Evolutionary conservation across 2,329 filamentous ascomycete genomes (phyloP).

Genomic region (Fusarium sp.): DNA sequence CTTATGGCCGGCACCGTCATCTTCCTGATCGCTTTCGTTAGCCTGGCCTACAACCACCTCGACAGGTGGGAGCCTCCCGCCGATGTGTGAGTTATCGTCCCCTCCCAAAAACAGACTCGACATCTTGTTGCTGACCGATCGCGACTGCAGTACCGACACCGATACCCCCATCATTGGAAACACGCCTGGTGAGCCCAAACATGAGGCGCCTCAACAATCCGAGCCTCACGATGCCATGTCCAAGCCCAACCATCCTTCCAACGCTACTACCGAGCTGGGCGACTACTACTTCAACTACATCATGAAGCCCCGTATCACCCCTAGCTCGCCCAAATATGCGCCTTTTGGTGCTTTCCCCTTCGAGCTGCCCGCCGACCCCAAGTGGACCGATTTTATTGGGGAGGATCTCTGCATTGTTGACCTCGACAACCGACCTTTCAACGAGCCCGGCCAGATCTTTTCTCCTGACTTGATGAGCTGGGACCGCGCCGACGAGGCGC

Average conservation of each 20-base stretch:
- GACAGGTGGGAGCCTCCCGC: constrained; percentile 43
- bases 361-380: constrained; percentile 42
- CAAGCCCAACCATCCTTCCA: constrained; percentile 24
- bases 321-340: constrained; percentile 42
- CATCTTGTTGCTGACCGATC: constrained; percentile 16
- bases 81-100: constrained; percentile 36
- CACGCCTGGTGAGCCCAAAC: background rate
- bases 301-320: constrained; percentile 42
- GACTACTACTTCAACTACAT: constrained; percentile 48
- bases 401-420: constrained; percentile 57
- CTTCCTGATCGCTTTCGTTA: constrained; percentile 47
- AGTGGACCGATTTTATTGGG: constrained; percentile 49
- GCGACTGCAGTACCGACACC: constrained; percentile 33
- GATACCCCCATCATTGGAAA: constrained; percentile 33
- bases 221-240: constrained; percentile 30
- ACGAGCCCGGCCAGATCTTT: constrained; percentile 50
- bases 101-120: background rate
- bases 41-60: constrained; percentile 48
- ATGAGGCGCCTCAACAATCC: constrained; percentile 13
- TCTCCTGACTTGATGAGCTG: constrained; percentile 49
- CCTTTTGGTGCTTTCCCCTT: constrained; percentile 48
- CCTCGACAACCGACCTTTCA: constrained; percentile 54
- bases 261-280: constrained; percentile 42
- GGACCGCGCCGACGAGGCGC: constrained; percentile 46
- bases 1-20: constrained; percentile 46